Evolutionary conservation across 805 yeast genomes (phyloP).

Genomic region (Clavispora carvajalis): DNA sequence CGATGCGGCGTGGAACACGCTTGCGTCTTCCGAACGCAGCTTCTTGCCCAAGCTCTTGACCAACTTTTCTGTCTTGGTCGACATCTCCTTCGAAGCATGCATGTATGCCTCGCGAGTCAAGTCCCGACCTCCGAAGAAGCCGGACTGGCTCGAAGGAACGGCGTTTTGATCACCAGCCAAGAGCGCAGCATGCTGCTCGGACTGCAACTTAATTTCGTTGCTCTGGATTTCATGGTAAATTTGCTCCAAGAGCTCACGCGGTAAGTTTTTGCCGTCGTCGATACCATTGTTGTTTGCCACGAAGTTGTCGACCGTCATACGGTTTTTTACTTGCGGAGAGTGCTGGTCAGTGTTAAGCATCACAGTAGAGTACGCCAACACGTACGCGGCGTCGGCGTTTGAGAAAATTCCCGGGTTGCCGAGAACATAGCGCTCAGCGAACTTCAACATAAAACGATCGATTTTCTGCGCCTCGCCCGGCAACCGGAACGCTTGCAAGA

Average conservation of each 20-base stretch:
- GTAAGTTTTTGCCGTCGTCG: conserved; percentile 83
- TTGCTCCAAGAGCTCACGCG: conserved; percentile 61
- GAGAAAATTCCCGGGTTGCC: conserved; percentile 88
- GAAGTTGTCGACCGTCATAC: conserved; percentile 88
- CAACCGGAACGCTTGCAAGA: conserved; percentile 81
- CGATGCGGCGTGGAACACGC: conserved; percentile 71
- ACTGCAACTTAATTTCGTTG: conserved; percentile 84
- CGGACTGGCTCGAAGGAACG: conserved; percentile 27
- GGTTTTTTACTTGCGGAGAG: conserved; percentile 74
- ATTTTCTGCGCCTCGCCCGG: conserved; percentile 99
- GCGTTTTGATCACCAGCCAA: conserved; percentile 53
- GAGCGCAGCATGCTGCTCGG: conserved; percentile 92
- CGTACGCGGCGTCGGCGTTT: conserved; percentile 91
- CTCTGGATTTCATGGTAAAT: conserved; percentile 73
- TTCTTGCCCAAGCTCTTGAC: conserved; percentile 60
- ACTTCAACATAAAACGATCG: conserved; percentile 93
- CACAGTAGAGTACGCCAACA: conserved; percentile 85
- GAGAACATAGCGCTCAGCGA: conserved; percentile 85
- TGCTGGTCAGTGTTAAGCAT: conserved; percentile 94
- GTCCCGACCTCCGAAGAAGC: conserved; percentile 68
- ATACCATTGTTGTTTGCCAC: conserved; percentile 84
- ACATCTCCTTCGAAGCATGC: conserved; percentile 88
- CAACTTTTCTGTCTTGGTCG: conserved; percentile 80
- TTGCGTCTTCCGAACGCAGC: conserved; percentile 36
- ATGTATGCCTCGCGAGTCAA: conserved; percentile 74